Evolutionary conservation across 108 stramenopile genomes (phyloP), one percentile per base, ranked within the genome.

Genomic region (Cyclotella distinguenda): DNA sequence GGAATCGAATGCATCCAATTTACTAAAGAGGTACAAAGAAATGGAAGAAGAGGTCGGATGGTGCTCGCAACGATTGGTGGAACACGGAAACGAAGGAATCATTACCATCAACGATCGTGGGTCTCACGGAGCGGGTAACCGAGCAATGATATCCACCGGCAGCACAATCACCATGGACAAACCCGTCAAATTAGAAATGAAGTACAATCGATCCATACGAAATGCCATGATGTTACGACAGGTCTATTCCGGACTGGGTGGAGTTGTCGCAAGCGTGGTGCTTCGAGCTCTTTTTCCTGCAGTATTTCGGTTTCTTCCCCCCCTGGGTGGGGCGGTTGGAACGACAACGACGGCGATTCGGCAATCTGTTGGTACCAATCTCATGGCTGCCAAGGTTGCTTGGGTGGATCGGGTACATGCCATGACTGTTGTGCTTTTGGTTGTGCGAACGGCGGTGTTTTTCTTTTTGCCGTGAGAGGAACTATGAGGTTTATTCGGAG

Each of bases 111-210:
- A n/a, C n/a, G n/a, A n/a, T n/a, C n/a, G n/a, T n/a, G n/a, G n/a
- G n/a, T n/a, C n/a, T n/a, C n/a, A n/a, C n/a, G n/a, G n/a, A n/a
- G n/a, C n/a, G n/a, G n/a, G n/a, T n/a, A n/a, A n/a, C n/a, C n/a
- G n/a, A n/a, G n/a, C n/a, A n/a, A n/a, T n/a, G n/a, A n/a, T n/a
- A n/a, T n/a, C n/a, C n/a, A n/a, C n/a, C n/a, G n/a, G n/a, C n/a
- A n/a, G n/a, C n/a, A n/a, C n/a, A n/a, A n/a, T n/a, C n/a, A n/a
- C n/a, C n/a, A n/a, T n/a, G n/a, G 36, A 62, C 21, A 63, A 61
- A 34, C 64, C 64, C 7, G 64, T 73, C 32, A 40, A 59, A 32
- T 42, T 73, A 25, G 72, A 73, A 52, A 73, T 73, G 72, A 73
- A 73, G 31, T 72, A 72, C 62, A 64, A 72, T 50, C 50, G 42